Base-by-base conservation (phyloP, 768 basidiomycete species). In the Calocybe cyanea region DNA sequence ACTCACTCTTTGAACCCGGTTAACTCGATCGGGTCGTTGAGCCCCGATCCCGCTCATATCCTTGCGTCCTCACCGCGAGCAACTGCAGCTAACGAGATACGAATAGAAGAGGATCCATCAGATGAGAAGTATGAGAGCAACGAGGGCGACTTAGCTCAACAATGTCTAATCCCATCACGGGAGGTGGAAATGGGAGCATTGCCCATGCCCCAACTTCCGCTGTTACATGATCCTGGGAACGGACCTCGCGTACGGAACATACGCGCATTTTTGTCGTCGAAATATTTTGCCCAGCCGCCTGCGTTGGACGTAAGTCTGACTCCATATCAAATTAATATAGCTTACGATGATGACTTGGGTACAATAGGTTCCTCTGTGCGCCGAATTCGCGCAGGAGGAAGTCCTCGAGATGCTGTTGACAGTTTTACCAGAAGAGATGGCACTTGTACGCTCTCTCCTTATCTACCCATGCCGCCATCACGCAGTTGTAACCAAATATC, bases 151-250 rank as follows among this genome's bases (percentile, higher is more conserved):
- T 17, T 41, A 50, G 18, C 51, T 60, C 24, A 32, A 18, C n/a
- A 20, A 7, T 14, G 13, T 15, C 13, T 14, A n/a, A 9, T 19
- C 30, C 28, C 41, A 19, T 18, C 38, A 13, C 31, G 34, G 35
- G 25, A 14, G 21, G 19, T 13, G 18, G 31, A 11, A 7, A 30
- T 33, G 18, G 15, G 14, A 24, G 33, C 43, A 28, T 25, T 13
- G 25, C 45, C 33, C 3, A 30, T 70, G 39, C 64, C 68, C 13
- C 61, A 73, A 46, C 56, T 66, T 28, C 85, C 87, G 10, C 83
- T 80, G 55, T 85, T 91, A 15, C 66, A 85, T 49, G 84, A 91
- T 60, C 85, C 85, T 0, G 88, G 88, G 24, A 85, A 82, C 49
- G 88, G 89, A 0, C 84, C 85, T 7, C 83, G 86, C 34, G 85